Base-by-base conservation (phyloP, 1,139 yeast species). In the Schizosaccharomyces versatilis region DNA sequence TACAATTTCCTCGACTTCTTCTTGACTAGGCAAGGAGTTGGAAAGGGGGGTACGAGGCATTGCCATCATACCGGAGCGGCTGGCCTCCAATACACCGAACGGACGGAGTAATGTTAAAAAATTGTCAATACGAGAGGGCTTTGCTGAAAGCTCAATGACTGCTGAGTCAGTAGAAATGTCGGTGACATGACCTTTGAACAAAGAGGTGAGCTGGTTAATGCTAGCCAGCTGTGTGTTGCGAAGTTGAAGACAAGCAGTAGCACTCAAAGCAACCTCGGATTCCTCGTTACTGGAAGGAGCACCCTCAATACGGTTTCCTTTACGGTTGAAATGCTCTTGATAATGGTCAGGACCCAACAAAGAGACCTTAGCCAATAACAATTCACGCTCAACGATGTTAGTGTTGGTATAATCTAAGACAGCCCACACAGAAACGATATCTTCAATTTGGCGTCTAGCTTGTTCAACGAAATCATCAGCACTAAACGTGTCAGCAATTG, bases 51-150 rank as follows among this genome's bases (percentile, higher is more conserved):
- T 85, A 75, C 97, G 80, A 65, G 97, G 94, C 65, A 90, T 75
- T 8, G 97, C 98, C 86, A 90, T 85, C 94, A 88, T 85, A 70
- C 98, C 98, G 32, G 95, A 82, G 71, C 98, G 79, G 53, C 97
- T 95, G 63, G 90, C 82, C 71, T 90, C 98, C 67, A 90, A 75
- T 58, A 90, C 81, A 64, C 98, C 98, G 66, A 90, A 90, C 54
- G 98, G 98, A 66, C 85, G 93, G 65, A 88, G 75, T 65, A 90
- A 77, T 61, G 84, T 84, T 66, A 90, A 77, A 69, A 86, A 86
- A 47, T 94, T 80, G 52, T 90, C 74, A 60, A 90, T 76, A 68
- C 96, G 79, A 55, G 84, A 78, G 41, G 97, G 97, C 69, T 90
- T 88, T 56, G 98, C 98, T 62, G 85, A 76, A 62, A 90, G 76